Evolutionary conservation across 2,329 filamentous ascomycete species (phyloP).

Genomic region (Colletotrichum camelliae): DNA sequence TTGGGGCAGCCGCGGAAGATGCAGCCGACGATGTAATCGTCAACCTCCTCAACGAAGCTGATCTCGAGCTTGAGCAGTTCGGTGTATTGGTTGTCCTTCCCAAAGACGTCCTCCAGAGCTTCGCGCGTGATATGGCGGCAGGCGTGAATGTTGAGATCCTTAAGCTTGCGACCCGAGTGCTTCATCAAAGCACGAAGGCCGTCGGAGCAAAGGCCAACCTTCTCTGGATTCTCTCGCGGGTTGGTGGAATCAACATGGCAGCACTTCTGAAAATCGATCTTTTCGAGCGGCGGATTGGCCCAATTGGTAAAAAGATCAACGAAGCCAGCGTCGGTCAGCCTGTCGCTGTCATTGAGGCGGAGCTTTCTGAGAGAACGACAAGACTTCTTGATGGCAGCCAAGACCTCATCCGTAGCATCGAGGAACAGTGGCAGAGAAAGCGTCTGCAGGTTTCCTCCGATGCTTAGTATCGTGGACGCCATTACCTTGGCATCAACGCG

Average conservation of each 20-base stretch:
- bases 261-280: constrained; percentile 78
- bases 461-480: constrained; percentile 61
- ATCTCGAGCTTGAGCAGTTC: constrained; percentile 75
- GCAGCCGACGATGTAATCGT: constrained; percentile 66
- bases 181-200: constrained; percentile 84
- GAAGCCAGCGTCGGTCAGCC: constrained; percentile 78
- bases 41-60: constrained; percentile 75
- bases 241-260: constrained; percentile 76
- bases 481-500: constrained; percentile 63
- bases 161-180: constrained; percentile 75
- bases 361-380: constrained; percentile 77
- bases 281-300: constrained; percentile 73
- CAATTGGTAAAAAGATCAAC: constrained; percentile 75
- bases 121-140: constrained; percentile 80
- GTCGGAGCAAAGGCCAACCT: constrained; percentile 74
- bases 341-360: constrained; percentile 78
- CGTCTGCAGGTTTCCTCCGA: constrained; percentile 74
- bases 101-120: constrained; percentile 79
- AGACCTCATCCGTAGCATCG: constrained; percentile 70
- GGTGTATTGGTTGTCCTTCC: constrained; percentile 64
- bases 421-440: constrained; percentile 77
- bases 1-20: constrained; percentile 70
- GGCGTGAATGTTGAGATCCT: constrained; percentile 77
- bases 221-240: constrained; percentile 68
- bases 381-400: constrained; percentile 72